A percentile compares a stretch with the other conserved stretches of the same genome.
phyloP scores from a whole-genome alignment of 108 stramenopile genomes.

The Nitzschia sp. region DNA sequence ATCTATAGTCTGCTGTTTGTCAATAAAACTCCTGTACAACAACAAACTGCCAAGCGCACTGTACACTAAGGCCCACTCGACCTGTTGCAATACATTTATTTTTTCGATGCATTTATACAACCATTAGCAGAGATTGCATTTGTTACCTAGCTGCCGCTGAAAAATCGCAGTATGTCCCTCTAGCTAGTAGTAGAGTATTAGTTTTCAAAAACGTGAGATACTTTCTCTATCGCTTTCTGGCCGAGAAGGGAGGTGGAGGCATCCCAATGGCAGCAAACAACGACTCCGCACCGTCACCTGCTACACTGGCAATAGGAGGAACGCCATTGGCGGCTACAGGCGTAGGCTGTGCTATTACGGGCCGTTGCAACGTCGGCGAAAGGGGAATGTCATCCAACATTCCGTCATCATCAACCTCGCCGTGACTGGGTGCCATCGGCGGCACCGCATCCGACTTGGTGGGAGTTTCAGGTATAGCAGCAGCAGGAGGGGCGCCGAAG shows the following conservation, averaged over 20 bases:
- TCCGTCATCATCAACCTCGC: slow-evolving; percentile 8
- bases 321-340: not conserved
- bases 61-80: no score
- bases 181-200: no score
- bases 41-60: no score
- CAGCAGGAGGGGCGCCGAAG: not conserved
- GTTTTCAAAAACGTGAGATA: no score
- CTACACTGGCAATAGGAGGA: not conserved
- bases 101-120: no score
- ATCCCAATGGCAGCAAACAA: slow-evolving; percentile 54
- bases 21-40: not conserved
- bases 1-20: slow-evolving; percentile 34
- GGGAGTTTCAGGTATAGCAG: not conserved
- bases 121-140: not conserved
- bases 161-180: no score
- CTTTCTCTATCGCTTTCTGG: slow-evolving; percentile 15
- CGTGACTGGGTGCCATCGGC: not conserved
- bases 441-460: not conserved
- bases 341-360: not conserved
- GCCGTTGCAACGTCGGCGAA: slow-evolving; percentile 19
- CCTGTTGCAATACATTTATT: no score
- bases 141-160: no score
- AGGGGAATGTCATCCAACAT: slow-evolving; percentile 36
- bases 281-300: slow-evolving; percentile 3
- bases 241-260: slow-evolving; percentile 52